A percentile compares a stretch with the other conserved stretches of the same genome.
Conservation (phyloP, 495 filamentous ascomycete species). For the Emericellopsis terricola region DNA sequence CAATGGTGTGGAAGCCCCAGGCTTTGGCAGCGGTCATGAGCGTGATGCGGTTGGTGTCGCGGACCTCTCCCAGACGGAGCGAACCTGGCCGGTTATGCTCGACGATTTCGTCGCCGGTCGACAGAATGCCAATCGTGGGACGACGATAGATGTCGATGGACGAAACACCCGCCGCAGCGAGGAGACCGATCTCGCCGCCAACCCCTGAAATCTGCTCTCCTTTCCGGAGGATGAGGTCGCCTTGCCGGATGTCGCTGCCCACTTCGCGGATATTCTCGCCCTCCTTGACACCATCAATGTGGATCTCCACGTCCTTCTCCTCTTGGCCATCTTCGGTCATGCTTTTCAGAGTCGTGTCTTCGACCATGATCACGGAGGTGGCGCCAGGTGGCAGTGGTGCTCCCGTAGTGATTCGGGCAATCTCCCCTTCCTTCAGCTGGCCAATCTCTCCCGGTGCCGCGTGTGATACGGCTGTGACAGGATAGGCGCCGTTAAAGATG, state of each 20-base stretch:
- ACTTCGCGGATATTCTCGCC: slow-evolving; percentile 85
- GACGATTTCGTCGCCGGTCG: slow-evolving; percentile 90
- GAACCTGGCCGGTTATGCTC: slow-evolving; percentile 44
- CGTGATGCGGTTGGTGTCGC: slow-evolving; percentile 82
- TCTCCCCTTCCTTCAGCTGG: slow-evolving; percentile 49
- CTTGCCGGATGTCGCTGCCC: slow-evolving; percentile 65
- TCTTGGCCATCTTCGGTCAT: slow-evolving; percentile 65
- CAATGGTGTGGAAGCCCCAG: slow-evolving; percentile 65
- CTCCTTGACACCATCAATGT: slow-evolving; percentile 50
- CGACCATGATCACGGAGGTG: slow-evolving; percentile 91
- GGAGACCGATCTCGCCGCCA: slow-evolving; percentile 78
- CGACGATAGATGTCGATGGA: slow-evolving; percentile 60
- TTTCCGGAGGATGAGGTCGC: slow-evolving; percentile 47
- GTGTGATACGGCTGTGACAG: slow-evolving; percentile 74
- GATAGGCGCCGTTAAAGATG: slow-evolving; percentile 58
- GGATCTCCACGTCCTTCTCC: slow-evolving; percentile 72
- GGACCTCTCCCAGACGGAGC: slow-evolving; percentile 64
- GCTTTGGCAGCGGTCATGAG: slow-evolving; percentile 56
- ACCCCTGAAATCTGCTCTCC: slow-evolving; percentile 65
- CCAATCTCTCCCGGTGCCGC: slow-evolving; percentile 46
- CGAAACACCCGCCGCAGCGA: slow-evolving; percentile 65
- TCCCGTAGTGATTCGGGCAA: slow-evolving; percentile 85
- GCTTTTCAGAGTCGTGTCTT: slow-evolving; percentile 63
- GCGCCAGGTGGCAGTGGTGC: slow-evolving; percentile 80
- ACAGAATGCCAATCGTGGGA: slow-evolving; percentile 71